These are phyloP conservation scores for Collybiopsis confluens DNA, from an alignment of 768 basidiomycete species.

Conservation along the genomic window DNA sequence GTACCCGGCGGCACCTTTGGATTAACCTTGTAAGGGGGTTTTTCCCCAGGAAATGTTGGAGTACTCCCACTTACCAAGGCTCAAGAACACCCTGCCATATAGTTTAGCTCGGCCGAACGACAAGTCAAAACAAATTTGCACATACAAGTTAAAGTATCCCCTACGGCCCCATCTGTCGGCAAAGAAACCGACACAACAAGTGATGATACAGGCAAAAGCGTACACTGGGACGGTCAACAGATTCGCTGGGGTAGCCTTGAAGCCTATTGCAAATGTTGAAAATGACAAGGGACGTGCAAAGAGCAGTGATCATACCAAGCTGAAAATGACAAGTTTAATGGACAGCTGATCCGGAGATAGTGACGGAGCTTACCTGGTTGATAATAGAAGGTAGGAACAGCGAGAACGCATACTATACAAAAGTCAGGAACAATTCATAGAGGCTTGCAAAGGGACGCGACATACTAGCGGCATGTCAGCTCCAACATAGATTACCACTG, in stretches of 20 bases:
- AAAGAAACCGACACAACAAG: conserved; percentile 57
- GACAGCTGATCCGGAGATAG: not conserved
- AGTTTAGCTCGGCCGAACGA: not conserved
- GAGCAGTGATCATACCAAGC: conserved; percentile 33
- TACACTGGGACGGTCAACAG: conserved; percentile 78
- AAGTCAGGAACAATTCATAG: not conserved
- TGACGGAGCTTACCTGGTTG: conserved; percentile 43
- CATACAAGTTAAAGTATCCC: conserved; percentile 63
- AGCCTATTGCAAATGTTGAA: conserved; percentile 35
- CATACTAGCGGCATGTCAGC: conserved; percentile 51
- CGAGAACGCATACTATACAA: conserved; percentile 61
- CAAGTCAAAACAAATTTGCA: conserved; percentile 3
- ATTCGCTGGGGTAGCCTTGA: conserved; percentile 67
- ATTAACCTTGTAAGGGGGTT: not conserved
- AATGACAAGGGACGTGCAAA: not conserved
- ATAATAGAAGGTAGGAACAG: conserved; percentile 80
- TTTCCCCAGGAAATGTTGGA: not conserved
- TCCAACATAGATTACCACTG: conserved; percentile 56
- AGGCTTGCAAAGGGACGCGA: not conserved
- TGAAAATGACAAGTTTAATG: conserved; percentile 15
- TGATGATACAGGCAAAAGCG: conserved; percentile 60
- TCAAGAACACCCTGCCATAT: conserved; percentile 28
- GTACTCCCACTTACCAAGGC: conserved; percentile 21
- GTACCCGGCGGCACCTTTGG: conserved; percentile 54
- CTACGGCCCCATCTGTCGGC: conserved; percentile 61